phyloP scores from a whole-genome alignment of 75 land plant genomes.

The Chamaecyparis obtusa region DNA sequence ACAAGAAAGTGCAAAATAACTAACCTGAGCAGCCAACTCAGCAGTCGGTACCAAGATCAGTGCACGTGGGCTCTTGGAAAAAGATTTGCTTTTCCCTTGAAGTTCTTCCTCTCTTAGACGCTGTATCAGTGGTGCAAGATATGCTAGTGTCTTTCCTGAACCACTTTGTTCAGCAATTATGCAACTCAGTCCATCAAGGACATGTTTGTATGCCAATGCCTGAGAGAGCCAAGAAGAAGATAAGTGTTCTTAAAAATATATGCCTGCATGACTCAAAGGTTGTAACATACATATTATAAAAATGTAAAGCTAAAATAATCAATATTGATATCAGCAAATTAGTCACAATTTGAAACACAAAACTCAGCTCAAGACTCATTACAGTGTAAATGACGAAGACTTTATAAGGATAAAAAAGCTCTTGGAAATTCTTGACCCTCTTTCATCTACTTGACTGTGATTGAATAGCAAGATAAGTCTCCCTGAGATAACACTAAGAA shows the following conservation, averaged over 20 bases:
- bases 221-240: conserved; percentile 22
- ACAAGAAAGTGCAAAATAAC: conserved; percentile 9
- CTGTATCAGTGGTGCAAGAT: conserved; percentile 85
- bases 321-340: background rate
- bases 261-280: background rate
- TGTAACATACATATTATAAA: background rate
- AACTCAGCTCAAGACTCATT: background rate
- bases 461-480: too few species aligned
- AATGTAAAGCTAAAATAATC: background rate
- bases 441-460: too few species aligned
- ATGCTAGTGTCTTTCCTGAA: conserved; percentile 96
- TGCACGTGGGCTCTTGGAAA: conserved; percentile 64
- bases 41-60: conserved; percentile 89
- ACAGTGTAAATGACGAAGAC: background rate
- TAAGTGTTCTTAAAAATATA: background rate
- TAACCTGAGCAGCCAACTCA: conserved; percentile 96
- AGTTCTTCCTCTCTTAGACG: conserved; percentile 77
- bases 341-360: background rate
- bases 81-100: conserved; percentile 59
- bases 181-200: conserved; percentile 71
- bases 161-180: conserved; percentile 98
- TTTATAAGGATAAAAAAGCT: too few species aligned
- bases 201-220: conserved; percentile 83
- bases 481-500: too few species aligned
- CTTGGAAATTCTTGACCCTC: too few species aligned